These are phyloP conservation scores for Tricholomella constricta DNA, from an alignment of 768 basidiomycete species.

Conservation along the genomic window DNA sequence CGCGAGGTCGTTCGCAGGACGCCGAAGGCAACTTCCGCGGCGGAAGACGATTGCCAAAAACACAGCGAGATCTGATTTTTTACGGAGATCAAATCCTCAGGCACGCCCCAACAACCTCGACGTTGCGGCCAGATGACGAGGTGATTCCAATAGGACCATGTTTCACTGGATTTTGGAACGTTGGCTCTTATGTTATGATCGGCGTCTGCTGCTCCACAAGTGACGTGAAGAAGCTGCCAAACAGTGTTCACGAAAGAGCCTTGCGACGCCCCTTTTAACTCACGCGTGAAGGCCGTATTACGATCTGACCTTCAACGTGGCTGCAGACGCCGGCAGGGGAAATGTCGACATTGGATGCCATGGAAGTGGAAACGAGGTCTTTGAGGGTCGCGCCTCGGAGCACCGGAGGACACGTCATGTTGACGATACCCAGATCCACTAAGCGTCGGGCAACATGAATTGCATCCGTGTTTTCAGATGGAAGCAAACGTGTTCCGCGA, in stretches of 20 bases:
- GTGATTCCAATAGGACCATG: neutral
- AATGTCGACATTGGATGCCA: neutral
- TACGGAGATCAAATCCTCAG: neutral
- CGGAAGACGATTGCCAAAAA: slow-evolving; percentile 7
- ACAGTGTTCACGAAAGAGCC: no score
- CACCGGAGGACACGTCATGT: no score
- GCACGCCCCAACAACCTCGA: neutral
- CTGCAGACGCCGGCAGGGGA: neutral
- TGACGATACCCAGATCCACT: no score
- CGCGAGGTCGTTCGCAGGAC: slow-evolving; percentile 1
- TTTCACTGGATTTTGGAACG: no score
- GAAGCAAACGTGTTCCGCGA: neutral
- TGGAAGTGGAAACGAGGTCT: neutral
- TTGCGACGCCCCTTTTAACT: no score
- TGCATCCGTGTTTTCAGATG: neutral
- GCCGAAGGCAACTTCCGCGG: slow-evolving; percentile 13
- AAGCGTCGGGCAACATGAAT: neutral
- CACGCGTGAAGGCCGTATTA: neutral
- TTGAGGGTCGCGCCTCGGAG: no score
- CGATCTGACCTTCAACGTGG: neutral
- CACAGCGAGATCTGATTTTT: neutral
- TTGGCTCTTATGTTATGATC: no score
- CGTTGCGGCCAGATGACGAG: neutral
- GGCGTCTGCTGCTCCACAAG: no score
- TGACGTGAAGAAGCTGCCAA: neutral